Evolutionary conservation across 2,329 filamentous ascomycete species (phyloP).

Genomic region (Thielaviopsis musarum): DNA sequence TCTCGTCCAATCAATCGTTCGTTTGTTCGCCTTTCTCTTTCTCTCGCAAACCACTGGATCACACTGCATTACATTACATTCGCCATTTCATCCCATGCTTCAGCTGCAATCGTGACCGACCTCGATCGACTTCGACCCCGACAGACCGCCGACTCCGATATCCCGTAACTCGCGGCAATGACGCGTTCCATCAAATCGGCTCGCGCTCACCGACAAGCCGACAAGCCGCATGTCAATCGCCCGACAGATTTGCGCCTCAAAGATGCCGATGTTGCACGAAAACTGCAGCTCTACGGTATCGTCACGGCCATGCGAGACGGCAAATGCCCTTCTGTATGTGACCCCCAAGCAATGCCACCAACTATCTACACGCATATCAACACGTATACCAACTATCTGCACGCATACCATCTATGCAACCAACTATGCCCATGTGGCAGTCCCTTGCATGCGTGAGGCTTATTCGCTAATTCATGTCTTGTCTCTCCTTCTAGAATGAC

Average conservation of each 20-base stretch:
- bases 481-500: slow-evolving; percentile 46
- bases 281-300: slow-evolving; percentile 91
- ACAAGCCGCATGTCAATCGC: slow-evolving; percentile 42
- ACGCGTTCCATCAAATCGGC: neutral
- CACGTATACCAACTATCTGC: too few species aligned
- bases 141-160: neutral
- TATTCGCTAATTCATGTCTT: slow-evolving; percentile 10
- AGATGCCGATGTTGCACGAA: slow-evolving; percentile 78
- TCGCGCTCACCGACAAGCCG: neutral
- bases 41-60: neutral
- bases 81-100: neutral
- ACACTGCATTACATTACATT: neutral
- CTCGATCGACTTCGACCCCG: neutral
- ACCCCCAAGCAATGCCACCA: slow-evolving; percentile 6
- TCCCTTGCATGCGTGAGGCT: neutral
- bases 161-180: neutral
- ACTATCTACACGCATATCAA: neutral
- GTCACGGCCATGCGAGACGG: slow-evolving; percentile 67
- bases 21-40: neutral
- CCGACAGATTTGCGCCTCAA: slow-evolving; percentile 59
- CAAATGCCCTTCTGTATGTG: slow-evolving; percentile 76
- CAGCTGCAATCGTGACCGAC: neutral
- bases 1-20: neutral
- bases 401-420: too few species aligned
- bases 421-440: too few species aligned